Evolutionary conservation across 1,139 yeast species (phyloP).

Genomic region (Taphrina wiesneri): DNA sequence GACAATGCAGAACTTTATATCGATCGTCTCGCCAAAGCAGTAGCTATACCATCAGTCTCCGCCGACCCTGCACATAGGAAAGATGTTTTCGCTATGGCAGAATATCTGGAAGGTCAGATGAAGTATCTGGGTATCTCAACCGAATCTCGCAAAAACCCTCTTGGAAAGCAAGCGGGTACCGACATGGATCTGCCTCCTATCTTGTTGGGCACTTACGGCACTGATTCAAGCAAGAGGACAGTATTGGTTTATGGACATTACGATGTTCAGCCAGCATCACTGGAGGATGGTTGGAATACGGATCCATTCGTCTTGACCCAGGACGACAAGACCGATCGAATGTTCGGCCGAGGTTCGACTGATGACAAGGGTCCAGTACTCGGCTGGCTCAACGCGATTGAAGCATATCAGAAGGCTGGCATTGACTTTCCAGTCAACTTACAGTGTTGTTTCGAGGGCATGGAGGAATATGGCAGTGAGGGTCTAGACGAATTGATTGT

Average conservation of each 20-base stretch:
- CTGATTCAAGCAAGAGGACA: constrained; percentile 76
- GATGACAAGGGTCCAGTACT: constrained; percentile 98
- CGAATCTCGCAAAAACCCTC: constrained; percentile 69
- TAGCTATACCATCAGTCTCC: constrained; percentile 92
- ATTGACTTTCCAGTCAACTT: constrained; percentile 91
- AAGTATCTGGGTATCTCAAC: constrained; percentile 68
- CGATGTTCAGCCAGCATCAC: constrained; percentile 94
- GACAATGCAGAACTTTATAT: constrained; percentile 42
- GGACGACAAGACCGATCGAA: constrained; percentile 53
- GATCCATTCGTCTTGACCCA: constrained; percentile 76
- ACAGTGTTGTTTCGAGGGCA: constrained; percentile 92
- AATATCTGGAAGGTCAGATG: constrained; percentile 71
- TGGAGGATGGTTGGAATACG: constrained; percentile 92
- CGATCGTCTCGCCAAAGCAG: constrained; percentile 64
- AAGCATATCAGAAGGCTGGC: constrained; percentile 83
- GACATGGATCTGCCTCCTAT: constrained; percentile 84
- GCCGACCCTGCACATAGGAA: constrained; percentile 86
- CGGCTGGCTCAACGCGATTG: constrained; percentile 91
- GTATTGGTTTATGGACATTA: constrained; percentile 93
- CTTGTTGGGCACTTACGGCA: constrained; percentile 82
- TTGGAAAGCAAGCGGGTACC: constrained; percentile 78
- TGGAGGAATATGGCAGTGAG: constrained; percentile 97
- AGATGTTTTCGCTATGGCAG: constrained; percentile 78
- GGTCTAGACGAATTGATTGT: constrained; percentile 85
- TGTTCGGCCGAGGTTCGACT: constrained; percentile 91